Base-by-base conservation (phyloP, 257 asterid species). In the Fraxinus pennsylvanica region DNA sequence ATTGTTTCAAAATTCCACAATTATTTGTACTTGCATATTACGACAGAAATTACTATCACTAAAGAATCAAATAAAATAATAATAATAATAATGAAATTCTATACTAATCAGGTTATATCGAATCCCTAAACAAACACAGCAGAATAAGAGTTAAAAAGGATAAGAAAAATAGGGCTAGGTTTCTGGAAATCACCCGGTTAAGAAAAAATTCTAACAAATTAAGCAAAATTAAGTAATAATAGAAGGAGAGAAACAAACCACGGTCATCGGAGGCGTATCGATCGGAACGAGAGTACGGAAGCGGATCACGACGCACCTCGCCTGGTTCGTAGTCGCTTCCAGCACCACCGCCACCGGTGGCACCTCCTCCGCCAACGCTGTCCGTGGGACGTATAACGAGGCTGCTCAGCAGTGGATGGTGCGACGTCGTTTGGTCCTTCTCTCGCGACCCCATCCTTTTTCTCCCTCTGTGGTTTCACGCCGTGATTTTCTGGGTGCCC, bases 291-390 rank as follows among this genome's bases (percentile, higher is more conserved):
- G 91, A 78, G 86, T 89, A 82, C 52, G 90, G 88, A 80, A 90
- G 94, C 33, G 91, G 92, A 81, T 88, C 89, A 4, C 89, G 95
- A 77, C 96, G 98, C 79, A 94, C 97, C 83, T 94, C 98, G n/a
- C 97, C 98, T 21, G 97, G 96, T 76, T 94, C 98, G 86, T 89
- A 92, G 71, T 94, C 97, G 89, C 88, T 85, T 30, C 88, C 94
- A 54, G 81, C 84, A 6, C 85, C 88, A 17, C 76, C 88, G 6
- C 80, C 76, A 21, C 71, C 90, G 2, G 76, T 63, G 25, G 77
- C 85, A 4, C 84, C 88, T 32, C 86, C 88, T 4, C 86, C 90
- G 21, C 81, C 85, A 77, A 83, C 74, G 84, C 78, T 87, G 47
- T 85, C 92, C 19, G 96, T 32, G 19, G 97, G 88, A 22, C 98